These are phyloP conservation scores for Hypoxylon rickii DNA, from an alignment of 495 filamentous ascomycete species.

Conservation along the genomic window DNA sequence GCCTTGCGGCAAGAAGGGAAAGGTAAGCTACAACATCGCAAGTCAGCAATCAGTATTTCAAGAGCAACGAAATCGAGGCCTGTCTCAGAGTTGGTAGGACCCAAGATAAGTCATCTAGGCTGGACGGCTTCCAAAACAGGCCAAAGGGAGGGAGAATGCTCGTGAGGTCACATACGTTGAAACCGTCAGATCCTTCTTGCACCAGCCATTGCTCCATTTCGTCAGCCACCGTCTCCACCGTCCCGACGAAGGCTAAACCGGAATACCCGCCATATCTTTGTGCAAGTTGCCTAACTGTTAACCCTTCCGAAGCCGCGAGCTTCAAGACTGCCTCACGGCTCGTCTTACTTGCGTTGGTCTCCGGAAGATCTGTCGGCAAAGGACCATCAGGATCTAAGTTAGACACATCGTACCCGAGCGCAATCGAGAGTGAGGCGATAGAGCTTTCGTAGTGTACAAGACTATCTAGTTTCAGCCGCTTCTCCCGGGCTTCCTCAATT, in stretches of 20 bases:
- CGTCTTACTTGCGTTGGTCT: slow-evolving; percentile 60
- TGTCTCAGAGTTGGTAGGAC: too few species aligned
- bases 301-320: slow-evolving; percentile 47
- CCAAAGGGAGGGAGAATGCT: too few species aligned
- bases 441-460: slow-evolving; percentile 61
- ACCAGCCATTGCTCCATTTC: slow-evolving; percentile 54
- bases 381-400: slow-evolving; percentile 54
- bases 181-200: slow-evolving; percentile 52
- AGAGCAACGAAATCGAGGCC: too few species aligned
- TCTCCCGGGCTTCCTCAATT: slow-evolving; percentile 54
- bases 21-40: too few species aligned
- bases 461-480: slow-evolving; percentile 55
- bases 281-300: slow-evolving; percentile 57
- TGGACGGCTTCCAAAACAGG: too few species aligned
- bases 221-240: slow-evolving; percentile 52
- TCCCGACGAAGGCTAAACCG: slow-evolving; percentile 58
- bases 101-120: too few species aligned
- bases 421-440: slow-evolving; percentile 58
- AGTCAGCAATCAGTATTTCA: too few species aligned
- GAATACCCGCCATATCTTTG: slow-evolving; percentile 56
- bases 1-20: slow-evolving; percentile 56
- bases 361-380: slow-evolving; percentile 53
- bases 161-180: too few species aligned
- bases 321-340: slow-evolving; percentile 48
- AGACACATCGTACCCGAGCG: slow-evolving; percentile 52